A percentile compares a stretch with the other conserved stretches of the same genome.
phyloP scores from a whole-genome alignment of 148 eudicot species.

The Rhododendron williamsianum region DNA sequence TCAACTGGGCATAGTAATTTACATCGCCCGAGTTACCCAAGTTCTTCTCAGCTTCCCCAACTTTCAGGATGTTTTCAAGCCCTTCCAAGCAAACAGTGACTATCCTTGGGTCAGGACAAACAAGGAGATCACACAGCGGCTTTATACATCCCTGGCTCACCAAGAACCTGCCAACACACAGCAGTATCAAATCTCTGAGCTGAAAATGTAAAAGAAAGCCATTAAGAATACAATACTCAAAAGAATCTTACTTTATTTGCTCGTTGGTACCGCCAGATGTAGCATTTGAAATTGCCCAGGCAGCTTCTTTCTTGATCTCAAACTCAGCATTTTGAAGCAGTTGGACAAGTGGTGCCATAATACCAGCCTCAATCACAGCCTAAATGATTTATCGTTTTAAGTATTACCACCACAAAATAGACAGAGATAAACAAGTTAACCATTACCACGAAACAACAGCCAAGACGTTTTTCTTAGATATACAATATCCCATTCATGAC shows the following conservation, averaged over 20 bases:
- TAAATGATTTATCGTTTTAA: conserved; percentile 15
- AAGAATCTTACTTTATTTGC: conserved; percentile 60
- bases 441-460: not conserved
- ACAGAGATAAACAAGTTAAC: not conserved
- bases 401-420: not conserved
- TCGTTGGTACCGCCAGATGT: conserved; percentile 85
- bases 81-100: conserved; percentile 89
- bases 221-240: not conserved
- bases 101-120: conserved; percentile 80
- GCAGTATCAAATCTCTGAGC: not conserved
- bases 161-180: conserved; percentile 44
- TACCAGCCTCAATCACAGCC: conserved; percentile 66
- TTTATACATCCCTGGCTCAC: conserved; percentile 74
- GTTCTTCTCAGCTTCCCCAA: conserved; percentile 73
- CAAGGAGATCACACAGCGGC: conserved; percentile 77
- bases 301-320: conserved; percentile 93
- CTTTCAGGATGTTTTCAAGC: conserved; percentile 78
- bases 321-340: conserved; percentile 84
- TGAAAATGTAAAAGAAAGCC: not conserved
- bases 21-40: conserved; percentile 50
- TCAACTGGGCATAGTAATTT: conserved; percentile 65
- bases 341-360: conserved; percentile 57
- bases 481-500: not conserved
- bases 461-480: not conserved
- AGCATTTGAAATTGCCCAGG: conserved; percentile 90